Evolutionary conservation across 2,329 filamentous ascomycete species (phyloP), one percentile per base, ranked within the genome.

Genomic region (Elsinoe arachidis): DNA sequence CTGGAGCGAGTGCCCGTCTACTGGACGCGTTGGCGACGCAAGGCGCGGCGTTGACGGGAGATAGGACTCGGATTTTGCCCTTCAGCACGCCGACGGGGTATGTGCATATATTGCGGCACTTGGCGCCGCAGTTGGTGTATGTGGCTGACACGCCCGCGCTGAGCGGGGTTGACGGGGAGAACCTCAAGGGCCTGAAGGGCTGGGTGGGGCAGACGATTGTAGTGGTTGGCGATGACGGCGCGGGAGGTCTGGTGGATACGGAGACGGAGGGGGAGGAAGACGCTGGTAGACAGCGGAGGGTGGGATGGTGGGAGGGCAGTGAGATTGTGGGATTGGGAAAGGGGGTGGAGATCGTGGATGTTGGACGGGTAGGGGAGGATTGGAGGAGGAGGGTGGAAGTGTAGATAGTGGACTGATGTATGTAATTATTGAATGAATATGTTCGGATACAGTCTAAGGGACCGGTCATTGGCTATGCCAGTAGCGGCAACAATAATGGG

Each of bases 311-410:
- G 86, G 84, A 90, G 70, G 78, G 80, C 56, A 83, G 90, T 58
- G 87, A 90, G 44, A 82, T 89, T 59, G 90, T 95, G 21, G 91
- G 92, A 1, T 78, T 91, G 58, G 92, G 92, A 14, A 87, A 93
- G 67, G 88, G 90, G 3, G 85, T 96, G 26, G 84, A 95, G 38
- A 84, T 97, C 15, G 90, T 96, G 2, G 92, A 97, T 70, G 87
- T 85, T 33, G 78, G 85, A 62, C 80, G 88, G 52, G 81, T 95
- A 15, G 85, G 86, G 54, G 91, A 96, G 65, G 92, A 97, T 72
- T 97, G 90, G 87, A 79, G 80, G 61, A 83, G 88, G 67, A 80
- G 92, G 60, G 83, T 95, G 58, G 84, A 85, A 67, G 21, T 47
- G 41, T 56, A 37, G 30, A 47, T 39, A 46, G 41, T n/a, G 37